These are phyloP conservation scores for Nicotiana tabacum DNA, from an alignment of 257 asterid species.

Conservation along the genomic window DNA sequence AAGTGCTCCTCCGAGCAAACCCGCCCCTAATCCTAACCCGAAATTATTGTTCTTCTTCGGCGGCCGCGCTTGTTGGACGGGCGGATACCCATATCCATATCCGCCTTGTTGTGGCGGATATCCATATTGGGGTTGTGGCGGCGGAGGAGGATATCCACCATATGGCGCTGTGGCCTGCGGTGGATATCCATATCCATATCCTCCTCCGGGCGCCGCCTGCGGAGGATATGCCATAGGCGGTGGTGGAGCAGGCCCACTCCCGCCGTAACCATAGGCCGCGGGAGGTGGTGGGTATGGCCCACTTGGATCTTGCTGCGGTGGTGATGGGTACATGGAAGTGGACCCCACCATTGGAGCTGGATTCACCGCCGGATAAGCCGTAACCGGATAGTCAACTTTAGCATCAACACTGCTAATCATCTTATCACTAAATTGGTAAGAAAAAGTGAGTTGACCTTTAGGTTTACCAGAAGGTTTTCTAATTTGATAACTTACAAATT, in stretches of 20 bases:
- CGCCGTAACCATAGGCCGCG: background rate
- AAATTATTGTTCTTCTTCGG: conserved; percentile 44
- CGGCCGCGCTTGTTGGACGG: conserved; percentile 26
- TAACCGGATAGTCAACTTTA: conserved; percentile 19
- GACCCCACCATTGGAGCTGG: conserved; percentile 29
- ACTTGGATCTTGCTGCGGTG: conserved; percentile 21
- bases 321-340: conserved; percentile 31
- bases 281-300: conserved; percentile 35
- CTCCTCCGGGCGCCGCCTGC: conserved; percentile 3
- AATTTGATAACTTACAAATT: conserved; percentile 67
- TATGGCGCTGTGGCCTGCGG: conserved; percentile 14
- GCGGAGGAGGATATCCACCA: conserved; percentile 21
- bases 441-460: conserved; percentile 62
- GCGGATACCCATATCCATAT: conserved; percentile 60
- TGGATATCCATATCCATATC: conserved; percentile 8
- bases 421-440: conserved; percentile 52
- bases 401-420: conserved; percentile 15
- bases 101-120: conserved; percentile 46
- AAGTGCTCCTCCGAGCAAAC: conserved; percentile 71
- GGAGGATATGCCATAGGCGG: conserved; percentile 21
- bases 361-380: conserved; percentile 37
- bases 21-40: conserved; percentile 80
- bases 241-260: background rate
- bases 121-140: conserved; percentile 26
- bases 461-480: conserved; percentile 71